Percentiles rank a stretch among this genome's conserved stretches.
These are phyloP conservation scores for Falciphora oryzae DNA, from an alignment of 2,329 filamentous ascomycete species.

Conservation along the genomic window DNA sequence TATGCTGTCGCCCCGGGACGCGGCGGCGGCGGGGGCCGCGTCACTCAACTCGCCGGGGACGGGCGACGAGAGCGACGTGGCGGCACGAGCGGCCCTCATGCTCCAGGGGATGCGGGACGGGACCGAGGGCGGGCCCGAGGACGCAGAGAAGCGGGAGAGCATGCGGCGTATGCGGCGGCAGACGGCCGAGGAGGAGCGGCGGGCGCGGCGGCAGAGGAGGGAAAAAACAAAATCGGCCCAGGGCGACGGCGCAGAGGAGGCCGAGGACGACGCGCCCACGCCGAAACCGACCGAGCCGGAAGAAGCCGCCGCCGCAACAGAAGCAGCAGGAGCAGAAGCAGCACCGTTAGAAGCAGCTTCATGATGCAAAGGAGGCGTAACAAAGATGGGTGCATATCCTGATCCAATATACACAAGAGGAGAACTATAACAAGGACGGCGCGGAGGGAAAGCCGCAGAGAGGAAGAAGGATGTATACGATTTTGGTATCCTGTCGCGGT, in stretches of 20 bases:
- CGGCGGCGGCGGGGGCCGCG: background rate
- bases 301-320: slow-evolving; percentile 12
- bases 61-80: slow-evolving; percentile 65
- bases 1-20: slow-evolving; percentile 26
- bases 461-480: background rate
- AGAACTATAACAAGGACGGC: background rate
- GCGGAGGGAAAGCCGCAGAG: background rate
- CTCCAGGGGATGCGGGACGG: slow-evolving; percentile 75
- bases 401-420: background rate
- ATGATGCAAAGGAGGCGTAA: background rate
- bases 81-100: slow-evolving; percentile 75
- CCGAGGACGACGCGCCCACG: slow-evolving; percentile 17
- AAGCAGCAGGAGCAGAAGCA: background rate
- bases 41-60: slow-evolving; percentile 27
- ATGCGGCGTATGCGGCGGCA: slow-evolving; percentile 59
- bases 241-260: slow-evolving; percentile 13
- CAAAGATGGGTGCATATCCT: background rate
- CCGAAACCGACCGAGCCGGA: slow-evolving; percentile 16
- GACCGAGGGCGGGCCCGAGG: slow-evolving; percentile 51
- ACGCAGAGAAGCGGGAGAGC: slow-evolving; percentile 50
- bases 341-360: background rate
- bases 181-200: slow-evolving; percentile 73
- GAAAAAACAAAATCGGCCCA: slow-evolving; percentile 46
- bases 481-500: background rate
- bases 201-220: slow-evolving; percentile 59